A percentile compares a stretch with the other conserved stretches of the same genome.
Conservation (phyloP, 1,284 basidiomycete species). For the Apiotrichum siamense region DNA sequence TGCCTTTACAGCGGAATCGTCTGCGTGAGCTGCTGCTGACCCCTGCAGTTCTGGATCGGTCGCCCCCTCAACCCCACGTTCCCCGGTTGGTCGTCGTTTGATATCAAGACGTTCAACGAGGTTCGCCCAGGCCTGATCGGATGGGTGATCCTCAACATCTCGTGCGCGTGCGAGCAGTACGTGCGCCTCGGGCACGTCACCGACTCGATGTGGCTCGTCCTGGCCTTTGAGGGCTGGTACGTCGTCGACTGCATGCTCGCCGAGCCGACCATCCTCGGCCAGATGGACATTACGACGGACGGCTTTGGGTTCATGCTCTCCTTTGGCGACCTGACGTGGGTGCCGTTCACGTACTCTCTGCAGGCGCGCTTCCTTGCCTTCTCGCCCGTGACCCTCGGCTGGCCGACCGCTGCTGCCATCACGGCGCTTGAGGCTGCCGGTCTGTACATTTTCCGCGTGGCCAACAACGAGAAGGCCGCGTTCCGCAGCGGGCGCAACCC, state of each 20-base stretch:
- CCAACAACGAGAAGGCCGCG: constrained; percentile 92
- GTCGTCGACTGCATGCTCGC: constrained; percentile 58
- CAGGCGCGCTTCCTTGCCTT: constrained; percentile 94
- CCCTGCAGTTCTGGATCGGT: constrained; percentile 94
- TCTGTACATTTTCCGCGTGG: constrained; percentile 83
- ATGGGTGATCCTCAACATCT: constrained; percentile 87
- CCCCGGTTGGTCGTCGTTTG: constrained; percentile 57
- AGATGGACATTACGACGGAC: constrained; percentile 97
- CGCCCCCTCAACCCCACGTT: constrained; percentile 83
- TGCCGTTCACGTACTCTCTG: constrained; percentile 89
- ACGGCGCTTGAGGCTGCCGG: constrained; percentile 66
- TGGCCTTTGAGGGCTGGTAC: constrained; percentile 83
- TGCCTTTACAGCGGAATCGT: background rate
- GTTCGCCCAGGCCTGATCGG: constrained; percentile 91
- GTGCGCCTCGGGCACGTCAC: constrained; percentile 66
- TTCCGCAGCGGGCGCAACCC: constrained; percentile 92
- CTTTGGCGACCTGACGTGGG: constrained; percentile 88
- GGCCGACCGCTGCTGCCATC: constrained; percentile 58
- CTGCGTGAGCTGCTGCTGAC: background rate
- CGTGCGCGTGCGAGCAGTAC: constrained; percentile 87
- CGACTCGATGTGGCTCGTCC: constrained; percentile 86
- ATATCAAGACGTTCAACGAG: constrained; percentile 97
- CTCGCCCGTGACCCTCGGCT: constrained; percentile 71
- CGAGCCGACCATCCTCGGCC: constrained; percentile 71
- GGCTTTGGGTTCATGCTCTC: constrained; percentile 99